Evolutionary conservation across 2,329 filamentous ascomycete species (phyloP), one percentile per base, ranked within the genome.

Genomic region (Aspergillus alliaceus): DNA sequence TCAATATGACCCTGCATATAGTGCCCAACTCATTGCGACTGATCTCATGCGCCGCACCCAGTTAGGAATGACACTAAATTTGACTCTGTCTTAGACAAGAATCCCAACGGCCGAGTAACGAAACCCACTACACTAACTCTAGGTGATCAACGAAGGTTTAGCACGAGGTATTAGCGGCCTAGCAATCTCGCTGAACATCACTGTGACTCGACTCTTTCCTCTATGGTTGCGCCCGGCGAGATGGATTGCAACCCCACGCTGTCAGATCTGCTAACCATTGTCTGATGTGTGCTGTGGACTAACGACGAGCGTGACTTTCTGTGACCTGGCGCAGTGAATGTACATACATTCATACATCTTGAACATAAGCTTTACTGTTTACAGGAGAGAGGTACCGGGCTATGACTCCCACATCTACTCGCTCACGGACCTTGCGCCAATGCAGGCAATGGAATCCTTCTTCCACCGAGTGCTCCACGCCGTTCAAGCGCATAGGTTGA

Each of bases 351-450:
- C 24, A n/a, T 44, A n/a, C n/a, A n/a, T n/a, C n/a, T n/a, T n/a
- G 40, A 44, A 24, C 40, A 44, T 24, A 44, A 24, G 25, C 39
- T 25, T 22, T 44, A 25, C 22, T 15, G 39, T 22, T 25, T 25
- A 44, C 22, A n/a, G 39, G 11, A 29, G 8, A n/a, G 29, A 40
- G 25, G 40, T 15, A 27, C 15, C 20, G 8, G n/a, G 15, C n/a
- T 20, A 39, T 54, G 31, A 40, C 44, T 39, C 39, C 42, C 48
- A 51, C 39, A 32, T 29, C 40, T 34, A 7, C 20, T 32, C 52
- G 35, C 34, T 48, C 58, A 62, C 57, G 48, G 54, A 52, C 59
- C 56, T 51, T 56, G 56, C 54, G 24, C 37, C 53, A 49, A 57
- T 58, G 54, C 61, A 60, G 51, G 59, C 39, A 42, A 53, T 57